Percentiles rank a stretch among this genome's conserved stretches.
Evolutionary conservation across 2,329 filamentous ascomycete species (phyloP).

Genomic region (Sporothrix protearum): DNA sequence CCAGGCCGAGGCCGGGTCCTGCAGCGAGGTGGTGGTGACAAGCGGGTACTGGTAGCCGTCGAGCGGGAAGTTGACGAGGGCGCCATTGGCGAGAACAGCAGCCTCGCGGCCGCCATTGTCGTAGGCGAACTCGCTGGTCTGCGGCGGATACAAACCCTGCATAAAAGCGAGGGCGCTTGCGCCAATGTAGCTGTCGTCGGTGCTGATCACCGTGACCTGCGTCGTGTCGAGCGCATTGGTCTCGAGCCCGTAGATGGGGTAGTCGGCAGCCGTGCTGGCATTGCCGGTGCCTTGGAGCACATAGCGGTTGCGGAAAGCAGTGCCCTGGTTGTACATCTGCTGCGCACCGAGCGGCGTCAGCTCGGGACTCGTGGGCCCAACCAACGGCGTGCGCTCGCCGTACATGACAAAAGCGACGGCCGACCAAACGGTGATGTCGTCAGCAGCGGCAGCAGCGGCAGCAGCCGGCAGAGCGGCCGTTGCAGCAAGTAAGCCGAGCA

Average conservation of each 20-base stretch:
- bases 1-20: constrained; percentile 46
- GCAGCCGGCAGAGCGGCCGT: neutral
- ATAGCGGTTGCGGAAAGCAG: constrained; percentile 49
- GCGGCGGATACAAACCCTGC: constrained; percentile 80
- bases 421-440: constrained; percentile 45
- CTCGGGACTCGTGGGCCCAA: constrained; percentile 32
- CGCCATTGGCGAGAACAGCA: constrained; percentile 41
- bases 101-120: constrained; percentile 37
- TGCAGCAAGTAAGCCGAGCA: neutral
- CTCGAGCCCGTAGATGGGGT: constrained; percentile 44
- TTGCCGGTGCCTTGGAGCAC: constrained; percentile 34
- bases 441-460: neutral
- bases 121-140: constrained; percentile 40
- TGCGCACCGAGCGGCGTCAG: constrained; percentile 54
- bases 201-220: constrained; percentile 45
- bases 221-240: constrained; percentile 46
- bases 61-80: constrained; percentile 61
- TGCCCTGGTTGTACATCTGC: constrained; percentile 50
- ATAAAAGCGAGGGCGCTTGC: constrained; percentile 72
- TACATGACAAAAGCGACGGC: constrained; percentile 49
- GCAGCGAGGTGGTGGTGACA: constrained; percentile 39
- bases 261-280: constrained; percentile 28
- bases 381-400: constrained; percentile 51
- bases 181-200: constrained; percentile 49
- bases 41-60: constrained; percentile 78